A percentile compares a stretch with the other conserved stretches of the same genome.
Conservation (phyloP, 2,329 filamentous ascomycete species). For the Aspergillus uvarum region DNA sequence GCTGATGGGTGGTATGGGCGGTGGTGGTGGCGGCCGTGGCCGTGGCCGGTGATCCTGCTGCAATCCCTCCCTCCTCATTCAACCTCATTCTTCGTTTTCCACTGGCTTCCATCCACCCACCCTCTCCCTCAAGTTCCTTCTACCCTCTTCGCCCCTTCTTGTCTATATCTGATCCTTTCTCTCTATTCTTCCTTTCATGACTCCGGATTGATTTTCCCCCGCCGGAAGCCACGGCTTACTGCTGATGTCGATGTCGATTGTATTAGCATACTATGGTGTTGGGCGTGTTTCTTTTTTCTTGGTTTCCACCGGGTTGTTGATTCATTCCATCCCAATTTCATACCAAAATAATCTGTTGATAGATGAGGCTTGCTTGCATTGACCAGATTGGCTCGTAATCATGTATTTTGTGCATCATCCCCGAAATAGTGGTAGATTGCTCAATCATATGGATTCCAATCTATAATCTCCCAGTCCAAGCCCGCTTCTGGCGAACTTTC, state of each 20-base stretch:
- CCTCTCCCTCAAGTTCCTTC: constrained; percentile 18
- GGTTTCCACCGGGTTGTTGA: background rate
- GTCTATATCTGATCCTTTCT: background rate
- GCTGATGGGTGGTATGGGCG: constrained; percentile 46
- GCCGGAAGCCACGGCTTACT: background rate
- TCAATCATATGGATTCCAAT: no score
- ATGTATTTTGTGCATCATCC: background rate
- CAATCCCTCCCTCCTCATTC: background rate
- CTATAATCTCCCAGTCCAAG: no score
- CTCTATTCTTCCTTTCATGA: background rate
- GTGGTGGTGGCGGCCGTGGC: constrained; percentile 35
- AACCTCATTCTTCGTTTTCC: constrained; percentile 15
- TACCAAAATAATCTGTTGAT: background rate
- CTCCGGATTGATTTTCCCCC: background rate
- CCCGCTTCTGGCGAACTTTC: no score
- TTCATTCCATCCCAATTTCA: background rate
- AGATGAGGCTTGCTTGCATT: background rate
- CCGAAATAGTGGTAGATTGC: no score
- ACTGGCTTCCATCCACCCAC: constrained; percentile 21
- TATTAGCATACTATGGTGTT: constrained; percentile 21
- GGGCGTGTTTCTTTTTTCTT: constrained; percentile 13
- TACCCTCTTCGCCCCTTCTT: constrained; percentile 9
- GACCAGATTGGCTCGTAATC: background rate
- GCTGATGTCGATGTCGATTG: constrained; percentile 12
- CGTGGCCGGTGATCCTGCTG: constrained; percentile 28